Evolutionary conservation across 2,329 filamentous ascomycete species (phyloP), one percentile per base, ranked within the genome.

Genomic region (Diplodia corticola): DNA sequence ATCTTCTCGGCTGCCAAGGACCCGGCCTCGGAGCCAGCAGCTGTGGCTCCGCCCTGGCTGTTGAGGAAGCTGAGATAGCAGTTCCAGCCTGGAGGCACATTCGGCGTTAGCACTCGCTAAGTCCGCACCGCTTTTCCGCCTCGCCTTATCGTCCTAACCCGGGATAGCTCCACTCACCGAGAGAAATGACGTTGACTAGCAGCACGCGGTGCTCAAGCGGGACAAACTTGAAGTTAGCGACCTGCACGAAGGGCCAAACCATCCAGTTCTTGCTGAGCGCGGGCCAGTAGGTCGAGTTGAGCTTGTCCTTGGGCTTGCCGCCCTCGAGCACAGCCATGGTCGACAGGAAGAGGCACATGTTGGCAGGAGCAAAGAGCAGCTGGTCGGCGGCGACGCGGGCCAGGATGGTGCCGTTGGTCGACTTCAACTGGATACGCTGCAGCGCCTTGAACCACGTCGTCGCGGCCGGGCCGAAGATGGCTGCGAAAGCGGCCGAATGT

Each of bases 371-470:
- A 80, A 97, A 97, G 60, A 95, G 71, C 51, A 87, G 80, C 81
- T 97, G 93, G 80, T 97, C 93, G 70, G 70, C 72, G 55, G 86
- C 88, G 68, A 97, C 93, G 70, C 92, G 90, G 28, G 92, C 90
- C 63, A 89, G 78, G 68, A 91, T 91, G 73, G 93, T 92, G 65
- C 84, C 79, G 74, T 89, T 90, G 64, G 84, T 85, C 73, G 86
- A 86, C 50, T 84, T 81, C 67, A 92, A 75, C 69, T 76, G 84
- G 71, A 97, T 85, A 70, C 87, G 84, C 67, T 85, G 85, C 66
- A 97, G 88, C 77, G 96, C 85, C 68, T 84, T 83, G 83, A 91
- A 96, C 93, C 93, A 97, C 63, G 87, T 91, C 10, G 92, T 92
- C 6, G 93, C 93, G 26, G 88, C 90, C 61, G 93, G 93, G 37